Evolutionary conservation across 202 grass and related monocot species (phyloP).

Genomic region (Zoysia matrella): DNA sequence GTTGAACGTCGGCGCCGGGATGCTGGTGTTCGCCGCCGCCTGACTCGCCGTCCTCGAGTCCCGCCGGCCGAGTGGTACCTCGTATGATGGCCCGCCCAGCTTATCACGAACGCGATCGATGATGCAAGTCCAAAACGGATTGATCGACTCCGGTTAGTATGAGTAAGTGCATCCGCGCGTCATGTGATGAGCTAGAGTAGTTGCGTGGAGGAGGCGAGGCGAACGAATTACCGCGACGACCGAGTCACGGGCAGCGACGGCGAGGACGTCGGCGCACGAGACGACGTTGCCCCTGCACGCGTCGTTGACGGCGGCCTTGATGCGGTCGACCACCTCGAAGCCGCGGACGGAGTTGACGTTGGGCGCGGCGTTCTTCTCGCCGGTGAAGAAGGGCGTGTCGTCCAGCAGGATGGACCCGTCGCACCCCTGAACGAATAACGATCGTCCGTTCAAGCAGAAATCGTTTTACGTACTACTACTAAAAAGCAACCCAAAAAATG

Average conservation of each 20-base stretch:
- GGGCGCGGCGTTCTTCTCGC: conserved; percentile 82
- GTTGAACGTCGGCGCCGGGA: conserved; percentile 58
- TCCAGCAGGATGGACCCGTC: conserved; percentile 62
- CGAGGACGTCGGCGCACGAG: conserved; percentile 82
- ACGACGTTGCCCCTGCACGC: conserved; percentile 67
- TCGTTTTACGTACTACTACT: too few relatives aligned
- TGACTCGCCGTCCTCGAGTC: conserved; percentile 70
- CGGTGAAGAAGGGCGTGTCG: conserved; percentile 43
- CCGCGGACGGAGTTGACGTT: conserved; percentile 78
- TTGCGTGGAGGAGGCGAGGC: background rate
- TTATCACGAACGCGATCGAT: conserved; percentile 6
- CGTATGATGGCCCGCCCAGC: conserved; percentile 71
- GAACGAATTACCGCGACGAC: conserved; percentile 57
- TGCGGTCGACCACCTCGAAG: conserved; percentile 80
- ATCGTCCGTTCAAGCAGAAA: too few relatives aligned
- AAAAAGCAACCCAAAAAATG: too few relatives aligned
- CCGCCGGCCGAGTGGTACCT: conserved; percentile 66
- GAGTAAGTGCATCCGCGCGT: too few relatives aligned
- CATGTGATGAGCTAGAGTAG: too few relatives aligned
- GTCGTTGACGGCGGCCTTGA: conserved; percentile 68
- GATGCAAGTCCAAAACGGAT: too few relatives aligned
- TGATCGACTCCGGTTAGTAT: too few relatives aligned
- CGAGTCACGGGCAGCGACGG: conserved; percentile 36
- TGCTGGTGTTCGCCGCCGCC: conserved; percentile 70
- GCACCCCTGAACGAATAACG: conserved; percentile 58